phyloP scores from a whole-genome alignment of 495 filamentous ascomycete genomes.

The Tuber microsphaerosporum region DNA sequence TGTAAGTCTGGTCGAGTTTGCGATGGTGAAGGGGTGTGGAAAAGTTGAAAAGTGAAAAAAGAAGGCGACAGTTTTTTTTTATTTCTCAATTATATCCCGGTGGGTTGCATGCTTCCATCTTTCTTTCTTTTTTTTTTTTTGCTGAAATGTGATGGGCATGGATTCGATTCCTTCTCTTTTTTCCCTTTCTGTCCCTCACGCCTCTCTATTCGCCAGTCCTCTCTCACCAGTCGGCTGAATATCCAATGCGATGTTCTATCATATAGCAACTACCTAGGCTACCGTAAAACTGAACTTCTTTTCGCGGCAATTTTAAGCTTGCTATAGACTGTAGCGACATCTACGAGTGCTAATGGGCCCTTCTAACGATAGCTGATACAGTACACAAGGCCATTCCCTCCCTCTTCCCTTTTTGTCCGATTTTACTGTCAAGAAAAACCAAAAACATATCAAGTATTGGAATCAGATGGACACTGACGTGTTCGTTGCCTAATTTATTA shows the following conservation, averaged over 20 bases:
- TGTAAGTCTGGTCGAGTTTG: conserved; percentile 1
- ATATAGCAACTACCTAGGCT: background rate
- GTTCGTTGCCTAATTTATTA: background rate
- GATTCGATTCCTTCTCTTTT: background rate
- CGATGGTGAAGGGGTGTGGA: conserved; percentile 1
- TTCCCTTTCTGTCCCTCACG: background rate
- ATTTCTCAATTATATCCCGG: background rate
- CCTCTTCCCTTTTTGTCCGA: background rate
- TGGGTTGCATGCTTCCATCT: background rate
- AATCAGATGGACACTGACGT: background rate
- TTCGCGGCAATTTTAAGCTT: background rate
- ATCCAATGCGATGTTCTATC: background rate
- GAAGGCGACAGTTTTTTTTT: background rate
- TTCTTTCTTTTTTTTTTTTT: background rate
- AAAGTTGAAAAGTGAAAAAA: background rate
- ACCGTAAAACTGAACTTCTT: background rate
- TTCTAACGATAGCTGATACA: background rate
- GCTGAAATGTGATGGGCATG: background rate
- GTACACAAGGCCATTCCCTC: background rate
- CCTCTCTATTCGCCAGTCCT: background rate
- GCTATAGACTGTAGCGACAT: background rate
- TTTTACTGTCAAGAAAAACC: background rate
- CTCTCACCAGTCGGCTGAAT: background rate
- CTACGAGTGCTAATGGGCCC: background rate
- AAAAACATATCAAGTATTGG: background rate